Evolutionary conservation across 176 grass and related monocot species (phyloP).

Genomic region (Thinopyrum elongatum): DNA sequence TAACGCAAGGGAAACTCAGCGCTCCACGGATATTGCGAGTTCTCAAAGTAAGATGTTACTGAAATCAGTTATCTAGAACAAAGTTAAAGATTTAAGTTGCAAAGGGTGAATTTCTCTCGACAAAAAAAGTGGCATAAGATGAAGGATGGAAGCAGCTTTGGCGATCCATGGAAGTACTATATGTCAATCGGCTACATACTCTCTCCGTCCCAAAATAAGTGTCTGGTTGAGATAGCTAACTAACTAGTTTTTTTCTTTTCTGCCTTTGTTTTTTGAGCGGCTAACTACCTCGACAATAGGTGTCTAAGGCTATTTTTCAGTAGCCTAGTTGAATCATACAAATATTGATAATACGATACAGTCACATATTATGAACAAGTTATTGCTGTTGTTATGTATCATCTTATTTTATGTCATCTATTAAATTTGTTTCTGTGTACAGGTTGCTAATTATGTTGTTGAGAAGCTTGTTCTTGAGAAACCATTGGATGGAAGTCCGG

Average conservation of each 20-base stretch:
- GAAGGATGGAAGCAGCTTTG: slow-evolving; percentile 2
- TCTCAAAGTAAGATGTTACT: slow-evolving; percentile 76
- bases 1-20: slow-evolving; percentile 92
- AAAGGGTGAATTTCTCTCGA: neutral
- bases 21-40: slow-evolving; percentile 92
- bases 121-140: neutral
- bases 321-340: neutral
- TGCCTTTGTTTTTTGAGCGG: neutral
- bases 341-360: neutral
- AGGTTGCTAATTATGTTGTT: slow-evolving; percentile 93
- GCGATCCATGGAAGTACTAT: neutral
- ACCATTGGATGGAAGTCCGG: slow-evolving; percentile 71
- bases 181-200: neutral
- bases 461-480: slow-evolving; percentile 86
- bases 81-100: slow-evolving; percentile 2
- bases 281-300: neutral
- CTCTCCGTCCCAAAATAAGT: too few species aligned
- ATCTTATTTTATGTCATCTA: neutral
- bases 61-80: slow-evolving; percentile 14
- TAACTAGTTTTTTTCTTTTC: neutral
- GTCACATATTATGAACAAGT: slow-evolving; percentile 16
- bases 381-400: neutral
- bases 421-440: slow-evolving; percentile 25
- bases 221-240: neutral
- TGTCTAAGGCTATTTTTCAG: neutral